Base-by-base conservation (phyloP, 129 eudicot species). In the Smallanthus sonchifolius region DNA sequence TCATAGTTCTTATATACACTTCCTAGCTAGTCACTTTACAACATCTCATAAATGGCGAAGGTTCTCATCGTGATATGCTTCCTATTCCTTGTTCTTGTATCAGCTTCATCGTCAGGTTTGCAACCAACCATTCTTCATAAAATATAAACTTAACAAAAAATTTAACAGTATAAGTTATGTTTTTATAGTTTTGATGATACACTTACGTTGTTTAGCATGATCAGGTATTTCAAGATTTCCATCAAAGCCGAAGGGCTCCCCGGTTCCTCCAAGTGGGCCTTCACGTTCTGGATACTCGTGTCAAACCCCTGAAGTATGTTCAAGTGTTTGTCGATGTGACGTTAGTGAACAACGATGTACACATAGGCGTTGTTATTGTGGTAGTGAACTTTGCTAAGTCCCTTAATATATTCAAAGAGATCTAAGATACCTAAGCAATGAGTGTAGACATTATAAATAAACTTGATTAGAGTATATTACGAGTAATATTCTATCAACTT, bases 241-340 rank as follows among this genome's bases (percentile, higher is more conserved):
- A 63, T 44, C 62, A 5, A 74, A 74, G 38, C 71, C 78, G 4
- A 74, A 74, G n/a, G 62, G 54, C 30, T 0, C 16, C 30, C 78
- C 71, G 15, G 17, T 4, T 62, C 78, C 78, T 61, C 78, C 78
- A 34, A 47, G 61, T 19, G 78, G 78, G 47, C 47, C 78, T 11
- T n/a, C 70, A 15, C 14, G 48, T 44, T 61, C 38, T 3, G 78
- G 78, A 43, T 74, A 62, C 48, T 45, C 71, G 4, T 74, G 70
- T 69, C 14, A 5, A 11, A 34, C 4, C 20, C 19, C 37, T 19
- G 71, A 0, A 45, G 14, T 10, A 1, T 74, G 79, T 63, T 4
- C 6, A 34, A 10, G 9, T 2, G 11, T 20, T 32, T 75, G 79
- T 36, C 36, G 20, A 14, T 75, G 79, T 63, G n/a, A 5, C 16